Evolutionary conservation across 352 stramenopile species (phyloP), one percentile per base, ranked within the genome.

Genomic region (Phytophthora megakarya): DNA sequence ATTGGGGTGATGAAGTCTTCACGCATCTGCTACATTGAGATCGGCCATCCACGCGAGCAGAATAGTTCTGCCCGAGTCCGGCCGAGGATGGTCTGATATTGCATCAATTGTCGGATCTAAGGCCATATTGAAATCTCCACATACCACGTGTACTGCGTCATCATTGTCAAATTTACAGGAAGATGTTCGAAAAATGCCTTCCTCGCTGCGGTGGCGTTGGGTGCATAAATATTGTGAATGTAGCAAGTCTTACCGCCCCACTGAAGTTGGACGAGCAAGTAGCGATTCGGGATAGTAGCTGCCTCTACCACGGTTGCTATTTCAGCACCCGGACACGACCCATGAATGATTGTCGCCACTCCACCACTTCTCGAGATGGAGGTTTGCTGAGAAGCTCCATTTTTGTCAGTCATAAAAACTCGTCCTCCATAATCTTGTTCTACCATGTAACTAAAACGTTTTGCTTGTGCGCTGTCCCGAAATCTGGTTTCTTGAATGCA

Each of bases 111-210:
- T 15, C 7, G 51, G 39, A 6, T 60, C 51, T 6, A 60, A 25
- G 5, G 25, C 39, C 26, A 60, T 26, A 60, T 50, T 60, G 44
- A 60, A 60, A 35, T 60, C 51, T 25, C 51, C 51, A 51, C 51
- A 60, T 3, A 60, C 28, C 33, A 60, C 35, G 19, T 60, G 51
- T 43, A 50, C 23, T 6, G 40, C 51, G 9, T 60, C 21, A 15
- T 43, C 26, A 1, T 60, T 26, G 44, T n/a, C n/a, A 60, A 60
- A 44, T 39, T 26, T 5, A 44, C 28, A n/a, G 51, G 40, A n/a
- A 60, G 39, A 2, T n/a, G 15, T n/a, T 38, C 4, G 16, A 59
- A 59, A 3, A 59, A 22, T n/a, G 11, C 1, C 16, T 10, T 48
- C 21, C 39, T n/a, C 1, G 38, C 16, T 12, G 25, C 50, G 11